phyloP scores from a whole-genome alignment of 1,284 basidiomycete species.

The Earliella scabrosa region DNA sequence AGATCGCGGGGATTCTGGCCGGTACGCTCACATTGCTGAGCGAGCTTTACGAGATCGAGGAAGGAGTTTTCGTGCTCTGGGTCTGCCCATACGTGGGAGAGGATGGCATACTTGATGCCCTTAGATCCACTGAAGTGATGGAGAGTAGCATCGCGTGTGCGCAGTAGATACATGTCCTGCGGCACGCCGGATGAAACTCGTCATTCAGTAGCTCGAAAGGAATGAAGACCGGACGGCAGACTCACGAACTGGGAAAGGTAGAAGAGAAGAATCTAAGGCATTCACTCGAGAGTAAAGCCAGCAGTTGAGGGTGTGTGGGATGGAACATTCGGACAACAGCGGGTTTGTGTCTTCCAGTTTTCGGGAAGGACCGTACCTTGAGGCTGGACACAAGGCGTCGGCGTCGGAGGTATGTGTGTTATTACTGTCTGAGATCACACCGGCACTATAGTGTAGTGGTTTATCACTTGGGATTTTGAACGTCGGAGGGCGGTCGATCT shows the following conservation, averaged over 20 bases:
- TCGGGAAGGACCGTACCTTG: too few relatives aligned
- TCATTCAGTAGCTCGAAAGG: not conserved
- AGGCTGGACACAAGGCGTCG: too few relatives aligned
- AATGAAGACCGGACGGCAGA: not conserved
- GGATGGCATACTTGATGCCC: conserved; percentile 19
- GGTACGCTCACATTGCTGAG: not conserved
- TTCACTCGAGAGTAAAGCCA: too few relatives aligned
- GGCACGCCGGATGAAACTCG: not conserved
- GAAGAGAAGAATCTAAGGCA: not conserved
- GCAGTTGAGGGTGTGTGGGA: too few relatives aligned
- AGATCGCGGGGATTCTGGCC: not conserved
- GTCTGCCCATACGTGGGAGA: conserved; percentile 20
- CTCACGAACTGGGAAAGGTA: not conserved
- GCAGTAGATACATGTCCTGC: not conserved
- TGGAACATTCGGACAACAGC: too few relatives aligned
- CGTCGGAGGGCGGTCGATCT: not conserved
- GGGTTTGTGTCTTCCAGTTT: too few relatives aligned
- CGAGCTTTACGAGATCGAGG: conserved; percentile 6
- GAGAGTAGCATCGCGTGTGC: not conserved
- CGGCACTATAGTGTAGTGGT: conserved; percentile 32
- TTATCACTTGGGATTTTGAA: conserved; percentile 34
- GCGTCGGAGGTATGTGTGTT: too few relatives aligned
- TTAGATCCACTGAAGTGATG: not conserved
- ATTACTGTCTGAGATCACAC: not conserved
- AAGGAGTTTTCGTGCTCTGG: conserved; percentile 17